phyloP scores from a whole-genome alignment of 2,329 filamentous ascomycete genomes.

The Sporothrix dimorphospora region DNA sequence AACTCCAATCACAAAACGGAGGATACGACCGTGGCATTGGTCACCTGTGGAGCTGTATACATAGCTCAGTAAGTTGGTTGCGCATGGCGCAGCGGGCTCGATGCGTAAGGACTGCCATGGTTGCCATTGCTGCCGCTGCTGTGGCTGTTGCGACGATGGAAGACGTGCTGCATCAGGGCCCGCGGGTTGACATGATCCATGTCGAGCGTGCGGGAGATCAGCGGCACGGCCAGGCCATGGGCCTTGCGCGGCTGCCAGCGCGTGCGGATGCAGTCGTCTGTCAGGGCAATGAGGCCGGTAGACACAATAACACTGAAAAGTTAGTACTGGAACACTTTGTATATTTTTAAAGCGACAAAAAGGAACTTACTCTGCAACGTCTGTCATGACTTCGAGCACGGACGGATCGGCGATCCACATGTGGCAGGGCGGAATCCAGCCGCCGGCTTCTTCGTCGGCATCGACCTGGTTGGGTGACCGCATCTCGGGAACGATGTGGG shows the following conservation, averaged over 20 bases:
- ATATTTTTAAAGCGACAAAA: neutral
- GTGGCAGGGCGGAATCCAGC: constrained; percentile 87
- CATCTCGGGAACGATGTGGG: constrained; percentile 82
- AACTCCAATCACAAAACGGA: neutral
- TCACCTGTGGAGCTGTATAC: neutral
- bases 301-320: constrained; percentile 75
- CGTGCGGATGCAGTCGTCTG: constrained; percentile 88
- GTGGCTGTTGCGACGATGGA: constrained; percentile 39
- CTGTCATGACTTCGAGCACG: constrained; percentile 70
- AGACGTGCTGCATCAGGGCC: constrained; percentile 43
- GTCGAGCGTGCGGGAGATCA: constrained; percentile 40
- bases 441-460: constrained; percentile 76
- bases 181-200: constrained; percentile 45
- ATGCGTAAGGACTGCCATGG: constrained; percentile 23
- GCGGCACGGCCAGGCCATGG: constrained; percentile 45
- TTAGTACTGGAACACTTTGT: constrained; percentile 36
- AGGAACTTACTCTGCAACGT: constrained; percentile 77
- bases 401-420: constrained; percentile 84
- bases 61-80: constrained; percentile 33
- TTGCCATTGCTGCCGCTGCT: constrained; percentile 34
- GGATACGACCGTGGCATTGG: neutral
- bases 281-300: constrained; percentile 84
- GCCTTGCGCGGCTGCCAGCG: constrained; percentile 64
- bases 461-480: constrained; percentile 70
- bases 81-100: constrained; percentile 36